A percentile compares a stretch with the other conserved stretches of the same genome.
Evolutionary conservation across 129 eudicot genomes (phyloP).

Genomic region (Tagetes patula): DNA sequence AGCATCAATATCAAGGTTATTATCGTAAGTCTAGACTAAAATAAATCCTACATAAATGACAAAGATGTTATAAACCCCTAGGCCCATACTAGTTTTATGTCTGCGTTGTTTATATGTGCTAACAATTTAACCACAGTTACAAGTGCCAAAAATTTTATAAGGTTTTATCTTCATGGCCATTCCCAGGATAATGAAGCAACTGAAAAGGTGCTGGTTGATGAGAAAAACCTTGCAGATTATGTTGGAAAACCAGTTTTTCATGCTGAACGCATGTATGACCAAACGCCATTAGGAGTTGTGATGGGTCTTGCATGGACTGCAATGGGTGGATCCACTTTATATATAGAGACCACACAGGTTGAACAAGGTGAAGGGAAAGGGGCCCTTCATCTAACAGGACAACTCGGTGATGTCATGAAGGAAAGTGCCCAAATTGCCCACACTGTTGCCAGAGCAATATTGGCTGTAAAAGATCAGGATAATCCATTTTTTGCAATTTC

Average conservation of each 20-base stretch:
- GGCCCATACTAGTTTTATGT: not conserved
- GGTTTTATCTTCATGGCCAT: not conserved
- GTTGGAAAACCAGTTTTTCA: conserved; percentile 98
- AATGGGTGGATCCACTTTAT: conserved; percentile 98
- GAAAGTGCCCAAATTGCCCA: conserved; percentile 99
- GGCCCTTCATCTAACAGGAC: conserved; percentile 77
- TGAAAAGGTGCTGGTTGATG: conserved; percentile 65
- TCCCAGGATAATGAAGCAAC: conserved; percentile 35
- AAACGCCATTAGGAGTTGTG: conserved; percentile 90
- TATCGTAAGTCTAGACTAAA: not conserved
- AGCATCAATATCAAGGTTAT: not conserved
- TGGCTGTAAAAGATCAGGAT: conserved; percentile 53
- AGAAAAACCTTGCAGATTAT: conserved; percentile 71
- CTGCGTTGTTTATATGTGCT: not conserved
- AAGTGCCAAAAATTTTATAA: not conserved
- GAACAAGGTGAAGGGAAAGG: conserved; percentile 95
- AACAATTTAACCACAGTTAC: not conserved
- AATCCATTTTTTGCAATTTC: conserved; percentile 66
- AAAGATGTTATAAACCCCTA: not conserved
- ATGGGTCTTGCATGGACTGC: conserved; percentile 99
- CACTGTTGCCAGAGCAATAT: conserved; percentile 78
- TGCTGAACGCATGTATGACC: conserved; percentile 94
- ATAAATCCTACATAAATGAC: not conserved
- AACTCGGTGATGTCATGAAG: conserved; percentile 98
- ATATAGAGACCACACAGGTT: conserved; percentile 71